Percentiles rank a stretch among this genome's conserved stretches.
These are phyloP conservation scores for Hydnomerulius pinastri DNA, from an alignment of 768 basidiomycete genomes.

Conservation along the genomic window DNA sequence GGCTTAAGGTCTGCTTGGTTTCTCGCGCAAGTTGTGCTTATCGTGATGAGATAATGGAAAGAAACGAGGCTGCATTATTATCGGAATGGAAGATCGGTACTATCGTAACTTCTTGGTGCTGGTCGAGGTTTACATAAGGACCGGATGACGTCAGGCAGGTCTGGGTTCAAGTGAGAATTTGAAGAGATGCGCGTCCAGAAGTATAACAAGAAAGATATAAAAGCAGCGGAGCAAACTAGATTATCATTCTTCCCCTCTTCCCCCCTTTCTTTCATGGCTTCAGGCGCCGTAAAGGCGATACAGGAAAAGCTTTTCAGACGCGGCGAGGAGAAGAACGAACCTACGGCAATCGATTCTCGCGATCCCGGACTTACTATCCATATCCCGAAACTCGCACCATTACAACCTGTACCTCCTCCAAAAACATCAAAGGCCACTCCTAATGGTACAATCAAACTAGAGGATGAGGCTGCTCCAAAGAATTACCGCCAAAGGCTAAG, in stretches of 20 bases:
- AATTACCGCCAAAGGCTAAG: constrained; percentile 67
- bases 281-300: constrained; percentile 57
- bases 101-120: neutral
- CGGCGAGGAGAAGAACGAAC: constrained; percentile 24
- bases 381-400: constrained; percentile 57
- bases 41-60: too few relatives aligned
- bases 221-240: neutral
- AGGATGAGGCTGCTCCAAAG: constrained; percentile 21
- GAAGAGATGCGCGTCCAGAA: neutral
- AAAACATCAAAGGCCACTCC: constrained; percentile 46
- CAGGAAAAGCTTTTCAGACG: constrained; percentile 74
- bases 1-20: too few relatives aligned
- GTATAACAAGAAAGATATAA: constrained; percentile 8
- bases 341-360: constrained; percentile 24
- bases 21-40: too few relatives aligned
- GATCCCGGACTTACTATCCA: constrained; percentile 58
- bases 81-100: too few relatives aligned
- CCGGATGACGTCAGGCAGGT: constrained; percentile 24
- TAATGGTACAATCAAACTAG: constrained; percentile 4
- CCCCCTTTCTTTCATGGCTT: constrained; percentile 37
- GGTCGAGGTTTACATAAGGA: constrained; percentile 10
- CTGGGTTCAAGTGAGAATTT: neutral
- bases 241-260: constrained; percentile 4
- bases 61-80: too few relatives aligned
- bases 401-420: constrained; percentile 38